Evolutionary conservation across 441 rosid genomes (phyloP).

Genomic region (Brassica balearica): DNA sequence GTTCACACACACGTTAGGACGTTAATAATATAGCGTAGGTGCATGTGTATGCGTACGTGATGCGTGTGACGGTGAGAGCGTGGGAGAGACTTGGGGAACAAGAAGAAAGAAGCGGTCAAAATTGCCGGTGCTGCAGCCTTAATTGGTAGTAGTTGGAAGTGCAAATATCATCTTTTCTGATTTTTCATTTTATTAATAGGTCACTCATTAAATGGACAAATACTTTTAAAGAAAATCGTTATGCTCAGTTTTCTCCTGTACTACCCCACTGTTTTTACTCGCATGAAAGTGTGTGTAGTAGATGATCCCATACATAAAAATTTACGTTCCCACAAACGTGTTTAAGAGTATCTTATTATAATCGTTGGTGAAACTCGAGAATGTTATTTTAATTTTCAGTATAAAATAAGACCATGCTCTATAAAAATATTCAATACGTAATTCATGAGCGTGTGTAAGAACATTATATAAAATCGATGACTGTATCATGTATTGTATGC

Average conservation of each 20-base stretch:
- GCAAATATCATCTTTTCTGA: no score
- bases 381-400: conserved; percentile 1
- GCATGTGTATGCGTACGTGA: conserved; percentile 15
- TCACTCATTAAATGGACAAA: background rate
- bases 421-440: background rate
- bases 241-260: background rate
- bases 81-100: conserved; percentile 41
- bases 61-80: conserved; percentile 36
- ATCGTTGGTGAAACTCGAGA: conserved; percentile 15
- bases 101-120: conserved; percentile 41
- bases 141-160: conserved; percentile 20
- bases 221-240: background rate
- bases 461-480: background rate
- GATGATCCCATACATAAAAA: background rate
- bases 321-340: background rate
- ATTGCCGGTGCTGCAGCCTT: conserved; percentile 42
- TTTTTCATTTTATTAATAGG: background rate
- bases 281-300: background rate
- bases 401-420: background rate
- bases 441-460: background rate
- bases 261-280: background rate
- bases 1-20: conserved; percentile 30
- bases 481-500: conserved; percentile 3
- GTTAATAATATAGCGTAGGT: background rate
- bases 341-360: background rate